phyloP scores from a whole-genome alignment of 73 alveolate genomes.

The Blepharisma japonicum region DNA sequence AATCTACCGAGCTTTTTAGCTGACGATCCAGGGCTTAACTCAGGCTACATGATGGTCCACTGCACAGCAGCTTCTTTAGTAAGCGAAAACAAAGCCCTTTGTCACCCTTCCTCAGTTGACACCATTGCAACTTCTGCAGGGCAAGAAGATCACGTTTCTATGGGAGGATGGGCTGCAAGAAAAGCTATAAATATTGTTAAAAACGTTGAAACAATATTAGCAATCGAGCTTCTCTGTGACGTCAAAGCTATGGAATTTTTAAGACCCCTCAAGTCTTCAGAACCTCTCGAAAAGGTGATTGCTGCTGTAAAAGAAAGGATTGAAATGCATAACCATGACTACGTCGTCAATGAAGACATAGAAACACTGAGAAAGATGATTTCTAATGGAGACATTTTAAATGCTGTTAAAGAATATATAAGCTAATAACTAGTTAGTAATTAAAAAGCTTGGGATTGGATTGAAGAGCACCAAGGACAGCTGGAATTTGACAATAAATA shows the following conservation, averaged over 20 bases:
- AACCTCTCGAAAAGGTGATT: background rate
- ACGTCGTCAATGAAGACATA: background rate
- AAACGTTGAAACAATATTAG: slow-evolving; percentile 43
- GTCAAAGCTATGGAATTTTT: slow-evolving; percentile 41
- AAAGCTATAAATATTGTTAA: slow-evolving; percentile 46
- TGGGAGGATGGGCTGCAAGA: slow-evolving; percentile 72
- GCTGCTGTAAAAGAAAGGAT: background rate
- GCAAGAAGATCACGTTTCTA: slow-evolving; percentile 68
- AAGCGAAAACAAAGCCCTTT: slow-evolving; percentile 59
- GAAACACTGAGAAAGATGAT: background rate
- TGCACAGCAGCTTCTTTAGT: slow-evolving; percentile 63
- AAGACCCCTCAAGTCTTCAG: background rate
- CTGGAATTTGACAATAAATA: slow-evolving; percentile 64
- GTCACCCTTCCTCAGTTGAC: slow-evolving; percentile 63
- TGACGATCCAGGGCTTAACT: slow-evolving; percentile 42
- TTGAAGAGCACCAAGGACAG: slow-evolving; percentile 86
- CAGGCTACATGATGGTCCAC: slow-evolving; percentile 61
- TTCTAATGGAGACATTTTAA: background rate
- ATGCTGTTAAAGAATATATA: slow-evolving; percentile 12
- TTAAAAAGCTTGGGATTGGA: slow-evolving; percentile 56
- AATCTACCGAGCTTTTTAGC: slow-evolving; percentile 49
- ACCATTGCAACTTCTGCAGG: slow-evolving; percentile 70
- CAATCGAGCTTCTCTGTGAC: slow-evolving; percentile 56
- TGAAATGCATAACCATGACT: background rate
- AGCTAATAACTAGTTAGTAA: slow-evolving; percentile 1